Conservation (phyloP, 345 rosid species). For the Physaria fendleri region DNA sequence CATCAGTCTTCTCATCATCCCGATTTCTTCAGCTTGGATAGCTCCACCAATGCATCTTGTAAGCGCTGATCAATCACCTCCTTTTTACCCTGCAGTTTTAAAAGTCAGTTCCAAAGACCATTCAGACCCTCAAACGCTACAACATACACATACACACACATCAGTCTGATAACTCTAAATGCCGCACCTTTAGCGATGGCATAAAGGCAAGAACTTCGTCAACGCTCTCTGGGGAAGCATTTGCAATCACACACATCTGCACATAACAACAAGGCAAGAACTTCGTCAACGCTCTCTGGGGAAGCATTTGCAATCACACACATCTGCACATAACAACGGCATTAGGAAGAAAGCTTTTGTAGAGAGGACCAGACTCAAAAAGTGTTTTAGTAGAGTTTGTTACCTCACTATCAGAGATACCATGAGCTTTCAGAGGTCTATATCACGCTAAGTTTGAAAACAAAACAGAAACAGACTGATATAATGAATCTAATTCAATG, state of each 20-base stretch:
- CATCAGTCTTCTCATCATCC: neutral
- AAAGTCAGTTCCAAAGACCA: neutral
- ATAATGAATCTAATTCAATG: too few species aligned
- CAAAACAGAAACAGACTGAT: too few species aligned
- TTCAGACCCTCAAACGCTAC: neutral
- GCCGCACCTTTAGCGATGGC: slow-evolving; percentile 68
- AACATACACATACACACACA: neutral
- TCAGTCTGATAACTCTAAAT: neutral
- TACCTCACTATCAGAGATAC: too few species aligned
- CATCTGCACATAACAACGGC: slow-evolving; percentile 58
- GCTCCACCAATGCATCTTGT: neutral
- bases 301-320: slow-evolving; percentile 61
- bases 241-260: slow-evolving; percentile 74
- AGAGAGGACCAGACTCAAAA: too few species aligned
- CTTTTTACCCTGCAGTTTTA: neutral
- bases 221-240: slow-evolving; percentile 58
- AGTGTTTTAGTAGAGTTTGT: too few species aligned
- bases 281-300: slow-evolving; percentile 77
- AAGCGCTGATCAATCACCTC: neutral
- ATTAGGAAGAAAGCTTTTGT: too few species aligned
- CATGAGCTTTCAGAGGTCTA: too few species aligned
- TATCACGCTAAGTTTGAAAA: too few species aligned
- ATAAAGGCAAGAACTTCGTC: slow-evolving; percentile 81
- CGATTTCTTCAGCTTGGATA: neutral
- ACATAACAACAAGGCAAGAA: slow-evolving; percentile 72